Percentiles rank a stretch among this genome's conserved stretches.
phyloP scores from a whole-genome alignment of 2,329 filamentous ascomycete genomes.

The Aspergillus novoparasiticus region DNA sequence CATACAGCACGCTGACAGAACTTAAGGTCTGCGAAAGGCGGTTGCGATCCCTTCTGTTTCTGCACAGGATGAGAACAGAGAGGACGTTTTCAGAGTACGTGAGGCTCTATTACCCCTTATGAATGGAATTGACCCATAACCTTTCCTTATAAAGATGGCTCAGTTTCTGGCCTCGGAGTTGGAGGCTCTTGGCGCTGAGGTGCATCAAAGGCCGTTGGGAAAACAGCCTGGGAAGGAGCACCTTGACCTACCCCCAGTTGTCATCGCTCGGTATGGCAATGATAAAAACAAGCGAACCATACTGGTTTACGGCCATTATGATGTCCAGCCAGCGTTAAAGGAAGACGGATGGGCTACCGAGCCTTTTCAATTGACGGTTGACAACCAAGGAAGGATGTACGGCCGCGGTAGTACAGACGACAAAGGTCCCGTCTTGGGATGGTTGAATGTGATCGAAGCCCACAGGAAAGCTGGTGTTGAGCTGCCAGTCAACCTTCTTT shows the following conservation, averaged over 20 bases:
- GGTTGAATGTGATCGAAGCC: conserved; percentile 97
- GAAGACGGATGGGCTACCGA: conserved; percentile 95
- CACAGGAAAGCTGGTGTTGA: conserved; percentile 94
- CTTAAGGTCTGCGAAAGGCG: conserved; percentile 70
- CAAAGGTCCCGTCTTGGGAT: conserved; percentile 95
- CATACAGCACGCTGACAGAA: conserved; percentile 10
- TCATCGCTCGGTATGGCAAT: conserved; percentile 88
- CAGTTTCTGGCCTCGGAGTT: conserved; percentile 86
- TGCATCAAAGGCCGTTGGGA: conserved; percentile 83
- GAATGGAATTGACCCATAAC: conserved; percentile 1
- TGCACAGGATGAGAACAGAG: conserved; percentile 82
- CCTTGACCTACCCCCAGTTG: conserved; percentile 87
- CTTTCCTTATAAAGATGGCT: conserved; percentile 66
- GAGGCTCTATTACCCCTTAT: neutral
- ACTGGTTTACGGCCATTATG: conserved; percentile 97
- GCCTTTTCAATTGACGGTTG: conserved; percentile 84
- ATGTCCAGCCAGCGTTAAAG: conserved; percentile 92
- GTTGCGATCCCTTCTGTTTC: conserved; percentile 97
- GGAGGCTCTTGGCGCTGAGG: conserved; percentile 77
- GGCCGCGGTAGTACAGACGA: conserved; percentile 95
- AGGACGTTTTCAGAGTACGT: conserved; percentile 79
- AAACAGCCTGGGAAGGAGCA: conserved; percentile 90
- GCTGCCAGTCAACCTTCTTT: conserved; percentile 95
- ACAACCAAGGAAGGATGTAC: conserved; percentile 92
- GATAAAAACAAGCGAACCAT: conserved; percentile 94